phyloP scores from a whole-genome alignment of 2,329 filamentous ascomycete genomes.

The Alternaria arbusti region DNA sequence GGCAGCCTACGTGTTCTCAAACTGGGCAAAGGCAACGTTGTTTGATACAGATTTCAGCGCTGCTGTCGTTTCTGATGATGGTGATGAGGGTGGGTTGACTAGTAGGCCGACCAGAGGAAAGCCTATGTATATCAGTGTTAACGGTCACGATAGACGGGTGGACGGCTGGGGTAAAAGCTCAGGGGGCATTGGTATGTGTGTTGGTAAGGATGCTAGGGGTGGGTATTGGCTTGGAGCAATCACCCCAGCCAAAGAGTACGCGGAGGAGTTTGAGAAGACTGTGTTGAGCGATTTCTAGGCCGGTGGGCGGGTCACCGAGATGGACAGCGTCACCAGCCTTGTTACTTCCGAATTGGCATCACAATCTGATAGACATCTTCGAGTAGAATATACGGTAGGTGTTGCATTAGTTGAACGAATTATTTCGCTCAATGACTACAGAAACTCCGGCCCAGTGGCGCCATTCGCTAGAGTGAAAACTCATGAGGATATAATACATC shows the following conservation, averaged over 20 bases:
- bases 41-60: conserved; percentile 22
- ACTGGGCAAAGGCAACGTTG: conserved; percentile 26
- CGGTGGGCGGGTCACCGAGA: neutral
- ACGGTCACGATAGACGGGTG: neutral
- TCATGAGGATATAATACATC: neutral
- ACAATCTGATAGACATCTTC: neutral
- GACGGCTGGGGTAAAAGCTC: conserved; percentile 5
- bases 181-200: conserved; percentile 12
- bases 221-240: conserved; percentile 24
- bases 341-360: neutral
- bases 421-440: neutral
- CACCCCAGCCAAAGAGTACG: conserved; percentile 1
- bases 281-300: neutral
- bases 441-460: neutral
- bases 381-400: neutral
- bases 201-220: conserved; percentile 25
- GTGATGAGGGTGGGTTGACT: too few species aligned
- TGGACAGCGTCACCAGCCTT: neutral
- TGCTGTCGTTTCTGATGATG: conserved; percentile 9
- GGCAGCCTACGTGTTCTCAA: conserved; percentile 15
- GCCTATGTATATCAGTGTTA: neutral
- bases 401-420: neutral
- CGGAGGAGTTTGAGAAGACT: neutral
- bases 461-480: neutral
- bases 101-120: neutral